Base-by-base conservation (phyloP, 192 early-diverging fungal species). In the Coemansia sp. region DNA sequence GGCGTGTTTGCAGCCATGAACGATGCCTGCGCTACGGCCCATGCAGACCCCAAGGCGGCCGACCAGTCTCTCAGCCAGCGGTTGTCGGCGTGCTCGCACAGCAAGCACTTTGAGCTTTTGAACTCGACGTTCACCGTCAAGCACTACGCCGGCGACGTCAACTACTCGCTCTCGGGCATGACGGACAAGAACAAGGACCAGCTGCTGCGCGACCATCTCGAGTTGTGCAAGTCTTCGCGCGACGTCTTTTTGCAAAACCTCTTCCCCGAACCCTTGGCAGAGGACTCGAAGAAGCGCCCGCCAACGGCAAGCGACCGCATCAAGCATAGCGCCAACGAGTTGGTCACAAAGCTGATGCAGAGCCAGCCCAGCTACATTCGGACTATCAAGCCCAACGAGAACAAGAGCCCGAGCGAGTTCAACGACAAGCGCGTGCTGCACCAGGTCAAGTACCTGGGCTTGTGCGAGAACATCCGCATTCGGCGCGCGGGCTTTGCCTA, bases 161-260 rank as follows among this genome's bases (percentile, higher is more conserved):
- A 90, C 39, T 99, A 99, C 78, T 87, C 87, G 67, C 88, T 92
- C 44, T 87, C 89, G 19, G 95, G 96, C 3, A 98, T 99, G 89
- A 95, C 93, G 0, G 98, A 99, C 77, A 94, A 96, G 73, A 99
- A 99, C 82, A 98, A 98, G 80, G 98, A 99, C 73, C 88, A 93
- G 50, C 87, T 98, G 41, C 85, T 93, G 75, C 95, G 95, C 76
- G 98, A 99, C 79, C 86, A 98, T 48, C 85, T 98, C 37, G 86
- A 92, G 50, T 83, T 96, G 71, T 90, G 93, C 83, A 90, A 94
- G 75, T 84, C 88, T 4, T 93, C 90, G 11, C 65, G 53, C 63
- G 97, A 92, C 67, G 78, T 74, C 33, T 98, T 98, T 70, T 82
- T 99, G 42, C 63, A 84, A 17, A 69, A 67, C 8, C 75, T 99